Percentiles rank a stretch among this genome's conserved stretches.
Evolutionary conservation across 2,329 filamentous ascomycete genomes (phyloP).

Genomic region (Metarhizium sp.): DNA sequence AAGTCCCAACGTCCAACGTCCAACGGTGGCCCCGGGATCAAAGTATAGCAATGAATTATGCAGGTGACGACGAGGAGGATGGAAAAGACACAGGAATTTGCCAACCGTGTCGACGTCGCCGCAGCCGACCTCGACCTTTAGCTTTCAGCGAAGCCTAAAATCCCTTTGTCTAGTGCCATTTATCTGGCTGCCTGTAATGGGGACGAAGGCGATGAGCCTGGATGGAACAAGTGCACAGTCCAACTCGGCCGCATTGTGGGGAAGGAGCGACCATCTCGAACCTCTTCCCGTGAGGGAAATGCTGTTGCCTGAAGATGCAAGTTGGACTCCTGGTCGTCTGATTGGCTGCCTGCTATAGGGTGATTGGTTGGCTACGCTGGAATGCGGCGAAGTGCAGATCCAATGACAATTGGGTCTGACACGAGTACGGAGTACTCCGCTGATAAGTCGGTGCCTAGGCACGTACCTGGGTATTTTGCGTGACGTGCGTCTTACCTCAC

Average conservation of each 20-base stretch:
- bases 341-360: background rate
- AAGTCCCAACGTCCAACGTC: background rate
- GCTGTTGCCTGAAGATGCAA: conserved; percentile 10
- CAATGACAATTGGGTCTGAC: background rate
- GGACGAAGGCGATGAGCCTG: background rate
- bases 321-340: background rate
- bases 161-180: background rate
- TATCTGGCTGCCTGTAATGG: conserved; percentile 7
- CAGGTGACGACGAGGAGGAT: background rate
- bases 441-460: too few species aligned
- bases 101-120: background rate
- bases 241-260: background rate
- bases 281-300: conserved; percentile 3
- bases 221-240: background rate
- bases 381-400: background rate
- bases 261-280: background rate
- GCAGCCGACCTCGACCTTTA: background rate
- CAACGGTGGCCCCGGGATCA: background rate
- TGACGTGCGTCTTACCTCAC: too few species aligned
- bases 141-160: background rate
- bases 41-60: background rate
- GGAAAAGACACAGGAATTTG: background rate
- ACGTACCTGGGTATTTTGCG: too few species aligned
- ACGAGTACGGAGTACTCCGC: background rate
- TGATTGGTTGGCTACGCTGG: background rate